Conservation (phyloP, 345 rosid species). For the Syzygium oleosum region DNA sequence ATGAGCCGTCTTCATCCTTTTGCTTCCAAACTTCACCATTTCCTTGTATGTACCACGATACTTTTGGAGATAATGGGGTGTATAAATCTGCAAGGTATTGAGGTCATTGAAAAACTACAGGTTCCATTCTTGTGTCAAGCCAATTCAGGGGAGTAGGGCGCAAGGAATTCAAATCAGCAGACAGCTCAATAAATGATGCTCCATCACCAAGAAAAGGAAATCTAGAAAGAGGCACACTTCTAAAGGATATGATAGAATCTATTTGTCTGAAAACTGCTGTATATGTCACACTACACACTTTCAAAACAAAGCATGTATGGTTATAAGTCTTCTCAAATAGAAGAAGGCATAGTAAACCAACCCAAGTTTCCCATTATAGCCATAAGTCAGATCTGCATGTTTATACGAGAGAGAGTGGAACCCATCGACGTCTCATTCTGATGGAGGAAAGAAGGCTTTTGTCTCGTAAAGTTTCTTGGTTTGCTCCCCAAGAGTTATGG, state of each 20-base stretch:
- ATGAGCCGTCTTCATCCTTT: constrained; percentile 47
- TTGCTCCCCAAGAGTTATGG: not conserved
- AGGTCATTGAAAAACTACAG: not conserved
- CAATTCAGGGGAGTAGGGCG: not conserved
- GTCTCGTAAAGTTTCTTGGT: not conserved
- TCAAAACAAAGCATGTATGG: not conserved
- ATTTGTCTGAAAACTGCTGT: not conserved
- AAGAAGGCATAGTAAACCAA: not conserved
- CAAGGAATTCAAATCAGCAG: not conserved
- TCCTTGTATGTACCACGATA: constrained; percentile 65
- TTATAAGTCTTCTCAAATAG: not conserved
- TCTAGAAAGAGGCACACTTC: not conserved
- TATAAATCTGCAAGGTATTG: constrained; percentile 40
- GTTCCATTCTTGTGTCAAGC: not conserved
- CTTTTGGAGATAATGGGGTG: constrained; percentile 58
- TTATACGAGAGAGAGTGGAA: not conserved
- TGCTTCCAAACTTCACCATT: constrained; percentile 50
- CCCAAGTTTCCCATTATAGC: not conserved
- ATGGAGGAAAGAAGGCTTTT: not conserved
- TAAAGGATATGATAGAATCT: not conserved
- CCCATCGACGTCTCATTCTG: not conserved
- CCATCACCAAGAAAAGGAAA: not conserved
- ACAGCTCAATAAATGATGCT: not conserved
- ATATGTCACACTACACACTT: not conserved
- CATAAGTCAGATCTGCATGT: not conserved